Evolutionary conservation across 2,329 filamentous ascomycete species (phyloP), one percentile per base, ranked within the genome.

Genomic region (Aspergillus neoniger): DNA sequence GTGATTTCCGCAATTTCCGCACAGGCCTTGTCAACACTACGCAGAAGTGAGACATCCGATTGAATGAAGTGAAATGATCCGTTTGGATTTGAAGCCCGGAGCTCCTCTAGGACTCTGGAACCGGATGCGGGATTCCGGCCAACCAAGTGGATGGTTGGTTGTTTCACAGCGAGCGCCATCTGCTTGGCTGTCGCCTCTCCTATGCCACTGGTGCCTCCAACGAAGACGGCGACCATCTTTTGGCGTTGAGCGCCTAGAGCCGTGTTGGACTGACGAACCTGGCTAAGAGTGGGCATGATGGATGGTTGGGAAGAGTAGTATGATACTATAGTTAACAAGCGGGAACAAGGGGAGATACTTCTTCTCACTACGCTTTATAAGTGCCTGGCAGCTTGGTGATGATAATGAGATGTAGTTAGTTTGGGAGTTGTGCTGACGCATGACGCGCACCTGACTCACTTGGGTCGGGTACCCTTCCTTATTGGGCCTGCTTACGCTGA

Each of bases 1-100:
- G 73, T 75, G 59, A 88, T 83, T 55, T 85, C 77, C 6, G 74
- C 71, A 68, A 88, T 83, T 55, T 85, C 77, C 6, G 74, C 71
- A 68, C 82, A 85, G 2, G 80, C 76, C 6, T 76, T 70, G 63
- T 85, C 82, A 2, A 85, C 82, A 23, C 77, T 78, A 15, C 68
- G 70, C n/a, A 85, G 66, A 39, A 84, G 71, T 30, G 77, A 77
- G 3, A 82, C 72, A 19, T 65, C 64, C 7, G 59, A 59, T 17
- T 64, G 55, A 23, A 64, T 59, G 44, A 64, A 65, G 5, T 60
- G n/a, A 38, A 61, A 65, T 9, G 57, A 43, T 21, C 64, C 64
- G 7, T 59, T 28, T 2, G 81, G 74, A 58, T 83, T 84, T 15
- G 82, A 56, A 14, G 64, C 61, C 54, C 75, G 69, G 57, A 79